These are phyloP conservation scores for Stygiomarasmius scandens DNA, from an alignment of 1,284 basidiomycete species.

Conservation along the genomic window DNA sequence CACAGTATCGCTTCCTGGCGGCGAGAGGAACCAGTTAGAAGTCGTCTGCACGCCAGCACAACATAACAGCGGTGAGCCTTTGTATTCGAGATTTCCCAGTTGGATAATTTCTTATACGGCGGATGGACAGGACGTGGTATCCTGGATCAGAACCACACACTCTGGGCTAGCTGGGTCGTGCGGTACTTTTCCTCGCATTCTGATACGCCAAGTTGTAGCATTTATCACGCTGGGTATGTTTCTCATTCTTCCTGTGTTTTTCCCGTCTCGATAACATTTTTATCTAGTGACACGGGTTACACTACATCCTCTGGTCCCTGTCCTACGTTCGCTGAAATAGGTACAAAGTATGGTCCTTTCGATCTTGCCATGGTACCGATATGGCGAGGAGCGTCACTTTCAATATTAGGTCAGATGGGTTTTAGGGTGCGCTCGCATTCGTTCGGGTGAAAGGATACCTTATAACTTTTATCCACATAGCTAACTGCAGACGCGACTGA, in stretches of 20 bases:
- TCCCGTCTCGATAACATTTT: neutral
- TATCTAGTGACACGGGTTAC: neutral
- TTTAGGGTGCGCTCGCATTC: neutral
- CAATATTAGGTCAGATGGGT: neutral
- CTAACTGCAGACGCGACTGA: conserved; percentile 11
- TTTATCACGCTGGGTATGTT: neutral
- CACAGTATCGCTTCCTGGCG: neutral
- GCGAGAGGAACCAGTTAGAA: neutral
- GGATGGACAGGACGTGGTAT: neutral
- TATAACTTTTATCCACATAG: neutral
- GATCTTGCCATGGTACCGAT: neutral
- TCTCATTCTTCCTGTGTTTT: neutral
- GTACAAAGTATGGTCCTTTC: neutral
- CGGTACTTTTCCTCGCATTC: neutral
- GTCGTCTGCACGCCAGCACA: neutral
- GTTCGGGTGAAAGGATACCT: too few species aligned
- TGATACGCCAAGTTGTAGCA: neutral
- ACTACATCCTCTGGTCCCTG: neutral
- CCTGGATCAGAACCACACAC: neutral
- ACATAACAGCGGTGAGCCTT: neutral
- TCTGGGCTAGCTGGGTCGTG: neutral
- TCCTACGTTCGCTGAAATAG: neutral
- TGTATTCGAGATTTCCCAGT: neutral
- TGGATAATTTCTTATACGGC: neutral
- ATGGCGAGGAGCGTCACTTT: neutral